Conservation (phyloP, 345 rosid genomes). For the Bruguiera parviflora region DNA sequence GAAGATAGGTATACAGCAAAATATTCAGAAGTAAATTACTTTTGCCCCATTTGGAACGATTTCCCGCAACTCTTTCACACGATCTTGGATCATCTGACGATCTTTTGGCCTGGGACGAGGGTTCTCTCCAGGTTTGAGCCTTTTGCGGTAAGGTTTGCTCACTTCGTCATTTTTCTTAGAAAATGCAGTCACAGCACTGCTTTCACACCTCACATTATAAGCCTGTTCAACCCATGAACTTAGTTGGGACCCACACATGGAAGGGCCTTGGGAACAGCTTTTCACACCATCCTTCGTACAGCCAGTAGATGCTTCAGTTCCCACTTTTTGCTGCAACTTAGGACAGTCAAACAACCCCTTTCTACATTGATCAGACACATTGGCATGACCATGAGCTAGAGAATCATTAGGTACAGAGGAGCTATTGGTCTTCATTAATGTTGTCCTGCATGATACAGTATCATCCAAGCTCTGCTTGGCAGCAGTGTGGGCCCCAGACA, state of each 20-base stretch:
- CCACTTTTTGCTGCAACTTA: constrained; percentile 36
- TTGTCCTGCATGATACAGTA: constrained; percentile 60
- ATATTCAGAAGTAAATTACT: constrained; percentile 39
- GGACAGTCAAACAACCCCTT: constrained; percentile 36
- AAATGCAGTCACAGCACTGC: constrained; percentile 54
- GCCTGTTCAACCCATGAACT: constrained; percentile 85
- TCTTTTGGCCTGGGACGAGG: constrained; percentile 98
- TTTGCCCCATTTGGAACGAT: constrained; percentile 93
- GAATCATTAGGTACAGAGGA: constrained; percentile 51
- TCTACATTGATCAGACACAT: constrained; percentile 37
- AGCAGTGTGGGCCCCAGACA: constrained; percentile 50
- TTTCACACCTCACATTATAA: constrained; percentile 46
- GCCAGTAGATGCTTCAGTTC: constrained; percentile 40
- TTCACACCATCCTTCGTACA: constrained; percentile 42
- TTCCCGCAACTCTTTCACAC: constrained; percentile 95
- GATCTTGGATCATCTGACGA: constrained; percentile 99
- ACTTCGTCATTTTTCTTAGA: constrained; percentile 66
- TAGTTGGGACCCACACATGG: constrained; percentile 67
- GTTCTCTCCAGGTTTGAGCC: constrained; percentile 89
- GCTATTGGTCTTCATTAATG: constrained; percentile 60
- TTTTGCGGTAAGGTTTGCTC: constrained; percentile 68
- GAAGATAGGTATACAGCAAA: constrained; percentile 2
- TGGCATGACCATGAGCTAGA: constrained; percentile 25
- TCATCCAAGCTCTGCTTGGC: constrained; percentile 76
- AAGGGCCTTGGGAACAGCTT: constrained; percentile 47